Base-by-base conservation (phyloP, 2,329 filamentous ascomycete genomes). In the Cladosporium sp. region DNA sequence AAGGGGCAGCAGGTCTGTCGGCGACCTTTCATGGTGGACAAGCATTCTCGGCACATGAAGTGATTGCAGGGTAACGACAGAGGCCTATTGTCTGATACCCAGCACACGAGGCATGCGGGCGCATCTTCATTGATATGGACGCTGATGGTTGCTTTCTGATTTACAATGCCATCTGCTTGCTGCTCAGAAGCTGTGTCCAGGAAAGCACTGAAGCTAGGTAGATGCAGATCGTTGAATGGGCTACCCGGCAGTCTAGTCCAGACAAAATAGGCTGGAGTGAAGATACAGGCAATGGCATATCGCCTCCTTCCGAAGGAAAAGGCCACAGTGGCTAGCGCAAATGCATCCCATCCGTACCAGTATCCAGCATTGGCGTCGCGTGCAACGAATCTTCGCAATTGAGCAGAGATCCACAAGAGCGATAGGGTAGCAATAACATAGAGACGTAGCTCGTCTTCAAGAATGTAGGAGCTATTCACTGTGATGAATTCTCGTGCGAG, bases 341-440 rank as follows among this genome's bases (percentile, higher is more conserved):
- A 9, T 22, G 47, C 47, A 24, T 50, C 47, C 47, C 47, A 50
- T 3, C 47, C 47, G 47, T 36, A 50, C 47, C 47, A 50, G 32
- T 28, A 50, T 36, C 47, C 47, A 34, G 32, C 15, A 12, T 50
- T 50, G 32, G 22, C 28, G 19, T 50, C n/a, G n/a, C 45, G 45
- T 36, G 25, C 28, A 28, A 50, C 9, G 5, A 34, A 47, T 49
- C 47, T 7, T 22, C 12, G 47, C n/a, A 36, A 37, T n/a, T 50
- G 47, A 22, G 47, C 47, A 5, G 47, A 36, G 47, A 50, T 10
- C 47, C 47, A 50, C 4, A 50, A 20, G n/a, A 50, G 47, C 15
- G 47, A 50, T 10, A 36, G 6, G 17, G 3, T 12, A 4, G 17
- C 32, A 19, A 50, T 34, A 17, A 50, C 36, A 28, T 50, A 37